phyloP scores from a whole-genome alignment of 129 eudicot genomes.

The Logfia minima region DNA sequence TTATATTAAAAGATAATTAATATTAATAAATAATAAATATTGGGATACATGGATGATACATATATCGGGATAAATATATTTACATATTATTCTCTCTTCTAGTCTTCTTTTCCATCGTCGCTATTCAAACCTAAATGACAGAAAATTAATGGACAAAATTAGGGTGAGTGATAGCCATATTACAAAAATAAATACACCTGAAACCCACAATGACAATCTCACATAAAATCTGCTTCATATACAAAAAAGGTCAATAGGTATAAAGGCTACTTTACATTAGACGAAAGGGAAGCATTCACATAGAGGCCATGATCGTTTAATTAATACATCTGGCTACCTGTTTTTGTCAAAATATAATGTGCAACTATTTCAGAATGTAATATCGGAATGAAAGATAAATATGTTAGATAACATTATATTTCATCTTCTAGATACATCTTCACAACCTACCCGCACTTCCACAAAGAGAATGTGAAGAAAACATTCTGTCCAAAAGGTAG shows the following conservation, averaged over 20 bases:
- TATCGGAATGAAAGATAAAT: neutral
- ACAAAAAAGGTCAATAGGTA: neutral
- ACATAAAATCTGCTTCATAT: conserved; percentile 1
- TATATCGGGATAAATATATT: too few relatives aligned
- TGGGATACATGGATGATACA: too few relatives aligned
- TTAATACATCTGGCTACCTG: neutral
- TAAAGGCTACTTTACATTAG: neutral
- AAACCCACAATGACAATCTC: neutral
- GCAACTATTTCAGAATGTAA: neutral
- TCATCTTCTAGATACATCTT: neutral
- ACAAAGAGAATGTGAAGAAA: neutral
- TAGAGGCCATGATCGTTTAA: neutral
- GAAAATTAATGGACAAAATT: too few relatives aligned
- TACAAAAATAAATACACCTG: neutral
- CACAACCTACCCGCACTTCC: neutral
- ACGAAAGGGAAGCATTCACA: conserved; percentile 17
- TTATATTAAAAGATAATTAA: too few relatives aligned
- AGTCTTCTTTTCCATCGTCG: too few relatives aligned
- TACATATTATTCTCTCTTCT: too few relatives aligned
- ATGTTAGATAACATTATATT: neutral
- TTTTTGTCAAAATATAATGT: neutral
- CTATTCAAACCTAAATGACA: too few relatives aligned
- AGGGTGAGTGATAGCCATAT: too few relatives aligned
- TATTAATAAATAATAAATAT: too few relatives aligned
- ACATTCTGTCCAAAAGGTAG: conserved; percentile 3